A percentile compares a stretch with the other conserved stretches of the same genome.
phyloP scores from a whole-genome alignment of 257 asterid genomes.

The Jasminum sambac region DNA sequence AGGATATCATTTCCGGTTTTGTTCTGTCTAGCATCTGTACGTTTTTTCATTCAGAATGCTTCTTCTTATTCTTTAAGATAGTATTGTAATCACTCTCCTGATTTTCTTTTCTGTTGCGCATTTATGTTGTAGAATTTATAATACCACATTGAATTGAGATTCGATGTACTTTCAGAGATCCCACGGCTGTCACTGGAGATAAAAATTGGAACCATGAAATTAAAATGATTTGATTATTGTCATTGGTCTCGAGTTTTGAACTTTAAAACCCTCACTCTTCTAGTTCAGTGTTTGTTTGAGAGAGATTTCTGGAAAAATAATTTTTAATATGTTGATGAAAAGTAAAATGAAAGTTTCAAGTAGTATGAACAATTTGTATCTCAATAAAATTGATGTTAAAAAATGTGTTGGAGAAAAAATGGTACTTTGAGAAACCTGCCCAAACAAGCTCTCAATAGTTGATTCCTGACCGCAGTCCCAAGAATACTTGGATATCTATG shows the following conservation, averaged over 20 bases:
- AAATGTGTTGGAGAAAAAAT: too few relatives aligned
- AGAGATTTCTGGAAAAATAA: neutral
- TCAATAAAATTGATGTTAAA: too few relatives aligned
- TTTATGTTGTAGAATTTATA: neutral
- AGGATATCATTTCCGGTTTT: constrained; percentile 74
- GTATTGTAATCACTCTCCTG: neutral
- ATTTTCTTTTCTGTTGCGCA: neutral
- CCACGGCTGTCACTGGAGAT: neutral
- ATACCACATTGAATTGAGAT: neutral
- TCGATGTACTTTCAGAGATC: neutral
- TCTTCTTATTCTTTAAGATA: too few relatives aligned
- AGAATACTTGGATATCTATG: neutral
- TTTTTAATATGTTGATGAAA: too few relatives aligned
- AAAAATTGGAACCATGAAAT: neutral
- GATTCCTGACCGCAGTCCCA: neutral
- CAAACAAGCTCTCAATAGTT: neutral
- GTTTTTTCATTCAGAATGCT: constrained; percentile 18
- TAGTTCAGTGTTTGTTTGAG: neutral
- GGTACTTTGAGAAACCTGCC: too few relatives aligned
- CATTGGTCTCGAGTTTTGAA: neutral
- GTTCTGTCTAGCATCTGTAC: constrained; percentile 67
- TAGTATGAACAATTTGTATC: too few relatives aligned
- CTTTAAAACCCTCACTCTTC: neutral
- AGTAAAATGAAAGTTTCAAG: too few relatives aligned
- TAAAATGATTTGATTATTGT: neutral